Conservation (phyloP, 306 rosid genomes). For the Medicago truncatula region DNA sequence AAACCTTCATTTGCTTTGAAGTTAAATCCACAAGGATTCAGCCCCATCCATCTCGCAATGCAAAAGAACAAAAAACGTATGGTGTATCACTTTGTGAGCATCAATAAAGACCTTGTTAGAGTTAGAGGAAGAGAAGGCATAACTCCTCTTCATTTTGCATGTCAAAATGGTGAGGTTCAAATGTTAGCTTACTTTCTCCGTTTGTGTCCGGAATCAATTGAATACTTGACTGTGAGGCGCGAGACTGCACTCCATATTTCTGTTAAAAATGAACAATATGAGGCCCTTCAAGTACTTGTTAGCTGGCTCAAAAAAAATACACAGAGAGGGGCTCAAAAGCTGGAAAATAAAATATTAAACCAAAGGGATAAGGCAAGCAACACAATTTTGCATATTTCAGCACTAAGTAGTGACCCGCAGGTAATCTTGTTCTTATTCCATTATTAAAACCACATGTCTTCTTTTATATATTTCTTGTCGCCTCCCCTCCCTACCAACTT, state of each 20-base stretch:
- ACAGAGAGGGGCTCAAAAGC: background rate
- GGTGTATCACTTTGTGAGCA: background rate
- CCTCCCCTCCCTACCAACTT: no score
- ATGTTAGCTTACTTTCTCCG: background rate
- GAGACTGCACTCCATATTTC: background rate
- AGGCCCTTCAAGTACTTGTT: background rate
- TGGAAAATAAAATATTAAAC: background rate
- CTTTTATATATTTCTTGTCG: no score
- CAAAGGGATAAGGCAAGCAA: background rate
- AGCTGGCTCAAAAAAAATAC: background rate
- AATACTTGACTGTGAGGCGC: background rate
- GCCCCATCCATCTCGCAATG: background rate
- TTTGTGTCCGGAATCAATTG: background rate
- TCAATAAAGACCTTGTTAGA: background rate
- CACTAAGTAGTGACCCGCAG: background rate
- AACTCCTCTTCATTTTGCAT: background rate
- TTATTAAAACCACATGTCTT: no score
- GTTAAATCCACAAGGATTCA: background rate
- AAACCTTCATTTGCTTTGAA: background rate
- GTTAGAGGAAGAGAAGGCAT: background rate
- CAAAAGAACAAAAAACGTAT: background rate
- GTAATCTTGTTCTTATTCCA: no score
- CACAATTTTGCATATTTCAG: background rate
- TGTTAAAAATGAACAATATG: background rate
- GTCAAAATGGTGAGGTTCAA: background rate